Conservation (phyloP, 1,284 basidiomycete species). For the Ustilago hordei region DNA sequence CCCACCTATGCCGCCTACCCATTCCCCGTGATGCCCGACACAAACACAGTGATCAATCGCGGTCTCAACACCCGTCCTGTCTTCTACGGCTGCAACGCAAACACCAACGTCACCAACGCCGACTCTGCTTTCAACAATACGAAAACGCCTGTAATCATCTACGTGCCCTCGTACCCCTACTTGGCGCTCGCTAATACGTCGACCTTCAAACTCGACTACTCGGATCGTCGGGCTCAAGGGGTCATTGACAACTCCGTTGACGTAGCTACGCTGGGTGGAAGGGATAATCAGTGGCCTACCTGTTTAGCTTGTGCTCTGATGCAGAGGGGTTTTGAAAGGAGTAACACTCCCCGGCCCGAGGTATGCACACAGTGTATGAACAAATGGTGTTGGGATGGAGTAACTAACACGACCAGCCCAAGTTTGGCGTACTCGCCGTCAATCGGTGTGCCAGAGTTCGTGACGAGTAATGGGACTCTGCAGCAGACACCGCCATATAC, state of each 20-base stretch:
- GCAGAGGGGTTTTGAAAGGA: conserved; percentile 62
- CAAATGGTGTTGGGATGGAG: conserved; percentile 68
- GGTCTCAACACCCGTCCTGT: conserved; percentile 79
- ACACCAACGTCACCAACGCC: conserved; percentile 65
- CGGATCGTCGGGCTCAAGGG: conserved; percentile 40
- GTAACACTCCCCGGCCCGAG: conserved; percentile 36
- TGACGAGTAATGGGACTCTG: conserved; percentile 47
- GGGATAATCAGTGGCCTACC: conserved; percentile 52
- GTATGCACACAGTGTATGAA: conserved; percentile 57
- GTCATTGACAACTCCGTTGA: conserved; percentile 65
- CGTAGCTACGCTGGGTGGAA: conserved; percentile 61
- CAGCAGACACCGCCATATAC: conserved; percentile 51
- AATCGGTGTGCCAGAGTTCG: conserved; percentile 58
- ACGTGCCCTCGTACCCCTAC: conserved; percentile 73
- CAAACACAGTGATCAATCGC: conserved; percentile 74
- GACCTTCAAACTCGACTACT: conserved; percentile 70
- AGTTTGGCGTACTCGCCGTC: conserved; percentile 54
- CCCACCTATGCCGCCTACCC: conserved; percentile 56
- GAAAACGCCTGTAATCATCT: conserved; percentile 71
- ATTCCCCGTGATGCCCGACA: conserved; percentile 71
- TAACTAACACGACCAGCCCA: conserved; percentile 52
- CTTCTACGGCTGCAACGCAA: conserved; percentile 79
- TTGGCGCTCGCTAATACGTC: conserved; percentile 58
- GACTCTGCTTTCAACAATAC: conserved; percentile 58
- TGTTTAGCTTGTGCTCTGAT: conserved; percentile 64